Evolutionary conservation across 2,329 filamentous ascomycete species (phyloP).

Genomic region (Xylaria sp.): DNA sequence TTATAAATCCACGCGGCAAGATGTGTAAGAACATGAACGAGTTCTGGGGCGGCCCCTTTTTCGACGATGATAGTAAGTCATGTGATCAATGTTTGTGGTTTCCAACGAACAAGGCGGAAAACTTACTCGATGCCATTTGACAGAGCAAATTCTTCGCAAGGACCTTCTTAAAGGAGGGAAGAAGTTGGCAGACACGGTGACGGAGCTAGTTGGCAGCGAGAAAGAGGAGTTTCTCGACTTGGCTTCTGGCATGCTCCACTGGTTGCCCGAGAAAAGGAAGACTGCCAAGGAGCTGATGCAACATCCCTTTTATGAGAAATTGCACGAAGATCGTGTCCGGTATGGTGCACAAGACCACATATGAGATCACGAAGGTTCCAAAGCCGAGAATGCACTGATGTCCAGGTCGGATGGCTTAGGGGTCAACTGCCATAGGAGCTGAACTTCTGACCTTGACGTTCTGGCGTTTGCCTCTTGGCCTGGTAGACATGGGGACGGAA

Average conservation of each 20-base stretch:
- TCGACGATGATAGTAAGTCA: slow-evolving; percentile 12
- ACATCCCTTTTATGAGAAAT: not conserved
- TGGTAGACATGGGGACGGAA: too few relatives aligned
- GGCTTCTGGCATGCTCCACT: not conserved
- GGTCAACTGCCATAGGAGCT: too few relatives aligned
- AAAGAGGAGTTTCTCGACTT: slow-evolving; percentile 7
- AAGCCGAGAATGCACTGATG: too few relatives aligned
- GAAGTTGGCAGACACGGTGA: slow-evolving; percentile 19
- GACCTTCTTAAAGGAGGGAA: not conserved
- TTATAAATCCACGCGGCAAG: not conserved
- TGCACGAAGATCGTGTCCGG: not conserved
- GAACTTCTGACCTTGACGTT: too few relatives aligned
- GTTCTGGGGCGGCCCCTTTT: slow-evolving; percentile 15
- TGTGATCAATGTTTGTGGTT: too few relatives aligned
- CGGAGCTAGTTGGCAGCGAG: slow-evolving; percentile 6
- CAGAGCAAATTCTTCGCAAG: not conserved
- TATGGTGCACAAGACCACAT: too few relatives aligned
- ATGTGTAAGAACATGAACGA: slow-evolving; percentile 8
- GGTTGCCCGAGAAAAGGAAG: slow-evolving; percentile 6
- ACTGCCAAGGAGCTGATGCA: not conserved
- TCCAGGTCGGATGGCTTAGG: too few relatives aligned
- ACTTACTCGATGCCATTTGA: not conserved
- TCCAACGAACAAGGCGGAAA: not conserved
- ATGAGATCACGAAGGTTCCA: too few relatives aligned
- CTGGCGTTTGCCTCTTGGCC: too few relatives aligned